Percentiles rank a stretch among this genome's conserved stretches.
Conservation (phyloP, 352 stramenopile genomes). For the Pythium monospermum region DNA sequence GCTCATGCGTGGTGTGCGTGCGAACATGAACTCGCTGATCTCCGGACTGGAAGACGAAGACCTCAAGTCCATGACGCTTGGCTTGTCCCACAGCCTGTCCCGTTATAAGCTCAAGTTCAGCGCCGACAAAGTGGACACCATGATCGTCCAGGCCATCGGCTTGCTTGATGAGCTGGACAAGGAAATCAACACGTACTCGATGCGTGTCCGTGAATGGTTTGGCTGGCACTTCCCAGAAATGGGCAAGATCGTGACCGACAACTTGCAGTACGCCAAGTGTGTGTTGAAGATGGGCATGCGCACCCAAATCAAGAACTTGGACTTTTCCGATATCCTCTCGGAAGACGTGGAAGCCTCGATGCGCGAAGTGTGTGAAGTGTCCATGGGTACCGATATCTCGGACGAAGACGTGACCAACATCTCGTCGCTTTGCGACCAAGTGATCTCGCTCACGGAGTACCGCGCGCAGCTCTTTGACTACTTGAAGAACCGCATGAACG, state of each 20-base stretch:
- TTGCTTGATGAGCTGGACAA: slow-evolving; percentile 99
- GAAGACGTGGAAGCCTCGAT: slow-evolving; percentile 93
- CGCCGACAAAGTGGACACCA: slow-evolving; percentile 99
- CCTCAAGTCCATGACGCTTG: slow-evolving; percentile 97
- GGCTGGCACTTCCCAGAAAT: slow-evolving; percentile 97
- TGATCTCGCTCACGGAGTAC: slow-evolving; percentile 88
- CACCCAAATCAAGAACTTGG: slow-evolving; percentile 90
- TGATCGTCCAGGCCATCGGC: slow-evolving; percentile 99
- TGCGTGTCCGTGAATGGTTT: slow-evolving; percentile 99
- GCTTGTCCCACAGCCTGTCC: slow-evolving; percentile 97
- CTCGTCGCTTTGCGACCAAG: slow-evolving; percentile 88
- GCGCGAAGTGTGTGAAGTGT: slow-evolving; percentile 97
- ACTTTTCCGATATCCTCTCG: slow-evolving; percentile 88
- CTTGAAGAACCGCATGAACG: slow-evolving; percentile 99
- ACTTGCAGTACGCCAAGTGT: slow-evolving; percentile 98
- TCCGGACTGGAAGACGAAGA: slow-evolving; percentile 87
- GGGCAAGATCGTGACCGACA: slow-evolving; percentile 97
- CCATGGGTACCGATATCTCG: slow-evolving; percentile 99
- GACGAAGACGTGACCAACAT: slow-evolving; percentile 98
- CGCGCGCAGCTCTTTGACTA: slow-evolving; percentile 99
- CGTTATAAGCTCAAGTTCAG: slow-evolving; percentile 99
- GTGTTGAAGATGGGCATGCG: slow-evolving; percentile 95
- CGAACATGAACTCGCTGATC: slow-evolving; percentile 95
- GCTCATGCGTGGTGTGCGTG: slow-evolving; percentile 95
- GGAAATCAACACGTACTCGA: slow-evolving; percentile 99